Conservation (phyloP, 2,329 filamentous ascomycete genomes). For the Cercospora brassicicola region DNA sequence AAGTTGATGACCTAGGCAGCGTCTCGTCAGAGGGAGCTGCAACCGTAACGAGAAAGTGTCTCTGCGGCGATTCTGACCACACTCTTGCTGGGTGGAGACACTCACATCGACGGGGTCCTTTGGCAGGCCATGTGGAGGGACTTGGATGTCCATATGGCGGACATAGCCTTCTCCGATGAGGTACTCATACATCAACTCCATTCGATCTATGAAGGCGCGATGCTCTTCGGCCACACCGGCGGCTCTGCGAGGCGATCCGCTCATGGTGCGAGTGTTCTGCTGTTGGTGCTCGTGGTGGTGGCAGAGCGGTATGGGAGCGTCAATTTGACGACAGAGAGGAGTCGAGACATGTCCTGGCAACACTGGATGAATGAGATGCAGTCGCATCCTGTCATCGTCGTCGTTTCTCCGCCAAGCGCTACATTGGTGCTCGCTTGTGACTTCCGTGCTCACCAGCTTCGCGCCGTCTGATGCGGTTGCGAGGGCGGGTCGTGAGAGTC, state of each 20-base stretch:
- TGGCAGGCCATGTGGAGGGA: conserved; percentile 18
- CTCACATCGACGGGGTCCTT: conserved; percentile 20
- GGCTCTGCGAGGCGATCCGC: conserved; percentile 12
- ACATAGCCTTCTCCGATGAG: conserved; percentile 19
- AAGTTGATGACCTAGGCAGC: conserved; percentile 2
- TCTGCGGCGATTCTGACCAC: neutral
- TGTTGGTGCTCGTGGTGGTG: neutral
- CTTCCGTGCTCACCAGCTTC: neutral
- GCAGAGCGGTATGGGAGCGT: neutral
- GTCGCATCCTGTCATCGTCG: neutral
- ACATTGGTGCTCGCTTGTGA: neutral
- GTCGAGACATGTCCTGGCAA: neutral
- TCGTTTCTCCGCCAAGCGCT: neutral
- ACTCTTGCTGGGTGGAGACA: neutral
- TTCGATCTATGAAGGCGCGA: conserved; percentile 15
- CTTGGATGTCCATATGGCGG: conserved; percentile 19
- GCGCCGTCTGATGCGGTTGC: neutral
- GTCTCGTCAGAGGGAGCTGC: neutral
- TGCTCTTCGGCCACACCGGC: conserved; percentile 17
- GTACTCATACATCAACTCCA: conserved; percentile 14
- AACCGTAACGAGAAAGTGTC: neutral
- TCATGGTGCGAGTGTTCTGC: conserved; percentile 12
- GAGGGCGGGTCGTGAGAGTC: neutral
- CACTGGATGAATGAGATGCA: neutral
- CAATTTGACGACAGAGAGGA: neutral